Evolutionary conservation across 2,329 filamentous ascomycete species (phyloP).

Genomic region (Colletotrichum cordylinicola): DNA sequence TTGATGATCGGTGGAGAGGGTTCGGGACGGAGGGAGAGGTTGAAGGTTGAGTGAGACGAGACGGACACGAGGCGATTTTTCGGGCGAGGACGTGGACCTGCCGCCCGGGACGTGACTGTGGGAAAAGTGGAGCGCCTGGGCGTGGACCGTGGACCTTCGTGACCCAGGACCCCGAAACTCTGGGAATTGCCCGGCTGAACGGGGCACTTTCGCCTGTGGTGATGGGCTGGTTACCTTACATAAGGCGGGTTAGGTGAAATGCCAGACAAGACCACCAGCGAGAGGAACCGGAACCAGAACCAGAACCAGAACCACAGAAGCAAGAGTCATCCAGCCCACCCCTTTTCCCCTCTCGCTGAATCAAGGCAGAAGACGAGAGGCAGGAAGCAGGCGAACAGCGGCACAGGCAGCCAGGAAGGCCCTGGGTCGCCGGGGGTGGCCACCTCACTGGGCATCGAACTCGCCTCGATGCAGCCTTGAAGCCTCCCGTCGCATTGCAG

Average conservation of each 20-base stretch:
- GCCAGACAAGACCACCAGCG: background rate
- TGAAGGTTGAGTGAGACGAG: conserved; percentile 13
- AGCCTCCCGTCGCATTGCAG: background rate
- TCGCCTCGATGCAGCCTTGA: conserved; percentile 19
- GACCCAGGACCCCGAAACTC: conserved; percentile 19
- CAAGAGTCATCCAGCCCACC: background rate
- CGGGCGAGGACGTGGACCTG: conserved; percentile 15
- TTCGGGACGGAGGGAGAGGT: conserved; percentile 9
- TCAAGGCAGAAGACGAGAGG: background rate
- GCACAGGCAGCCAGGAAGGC: background rate
- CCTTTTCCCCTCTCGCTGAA: background rate
- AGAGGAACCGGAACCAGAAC: background rate
- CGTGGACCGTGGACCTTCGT: background rate
- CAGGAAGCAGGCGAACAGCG: background rate
- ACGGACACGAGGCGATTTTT: conserved; percentile 22
- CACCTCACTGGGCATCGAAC: background rate
- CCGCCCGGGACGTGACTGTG: conserved; percentile 14
- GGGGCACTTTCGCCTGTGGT: background rate
- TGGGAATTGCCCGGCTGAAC: conserved; percentile 6
- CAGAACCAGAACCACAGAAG: background rate
- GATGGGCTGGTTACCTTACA: background rate
- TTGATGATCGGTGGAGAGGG: background rate
- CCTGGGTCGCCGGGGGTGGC: background rate
- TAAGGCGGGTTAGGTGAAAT: background rate
- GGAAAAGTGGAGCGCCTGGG: conserved; percentile 1